phyloP scores from a whole-genome alignment of 805 yeast genomes.

The Sugiyamaella valdiviana region DNA sequence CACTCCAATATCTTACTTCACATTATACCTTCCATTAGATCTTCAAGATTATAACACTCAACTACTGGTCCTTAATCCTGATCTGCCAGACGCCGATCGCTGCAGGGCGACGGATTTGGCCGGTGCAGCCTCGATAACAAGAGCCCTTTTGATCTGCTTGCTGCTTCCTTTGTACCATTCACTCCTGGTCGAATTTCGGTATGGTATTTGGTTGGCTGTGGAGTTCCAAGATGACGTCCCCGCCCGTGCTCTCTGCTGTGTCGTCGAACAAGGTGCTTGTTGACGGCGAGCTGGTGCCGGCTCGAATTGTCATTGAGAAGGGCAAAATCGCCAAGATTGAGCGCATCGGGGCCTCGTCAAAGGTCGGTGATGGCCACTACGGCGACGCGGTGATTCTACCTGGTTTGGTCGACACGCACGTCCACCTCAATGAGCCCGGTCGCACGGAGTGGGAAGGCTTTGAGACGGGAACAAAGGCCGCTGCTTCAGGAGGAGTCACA shows the following conservation, averaged over 20 bases:
- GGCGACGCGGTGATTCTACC: slow-evolving; percentile 70
- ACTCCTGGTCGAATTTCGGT: background rate
- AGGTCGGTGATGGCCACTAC: slow-evolving; percentile 32
- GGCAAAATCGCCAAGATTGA: slow-evolving; percentile 1
- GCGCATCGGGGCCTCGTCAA: background rate
- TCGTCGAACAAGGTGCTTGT: slow-evolving; percentile 5
- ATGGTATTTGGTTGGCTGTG: background rate
- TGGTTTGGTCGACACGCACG: slow-evolving; percentile 90
- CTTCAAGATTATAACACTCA: too few species aligned
- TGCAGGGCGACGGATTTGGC: background rate
- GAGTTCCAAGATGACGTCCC: background rate
- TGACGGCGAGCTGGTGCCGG: slow-evolving; percentile 3
- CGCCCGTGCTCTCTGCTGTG: background rate
- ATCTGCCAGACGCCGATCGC: background rate
- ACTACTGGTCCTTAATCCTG: too few species aligned
- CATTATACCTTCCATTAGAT: too few species aligned
- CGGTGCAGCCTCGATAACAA: background rate
- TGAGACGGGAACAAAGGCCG: slow-evolving; percentile 91
- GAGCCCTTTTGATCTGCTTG: background rate
- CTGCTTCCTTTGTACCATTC: background rate
- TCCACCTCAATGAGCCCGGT: slow-evolving; percentile 95
- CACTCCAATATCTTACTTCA: background rate
- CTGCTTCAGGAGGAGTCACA: slow-evolving; percentile 94
- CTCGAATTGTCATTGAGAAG: background rate
- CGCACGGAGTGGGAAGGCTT: slow-evolving; percentile 98